These are phyloP conservation scores for Akebia trifoliata DNA, from an alignment of 164 flowering plant genomes.

Conservation along the genomic window DNA sequence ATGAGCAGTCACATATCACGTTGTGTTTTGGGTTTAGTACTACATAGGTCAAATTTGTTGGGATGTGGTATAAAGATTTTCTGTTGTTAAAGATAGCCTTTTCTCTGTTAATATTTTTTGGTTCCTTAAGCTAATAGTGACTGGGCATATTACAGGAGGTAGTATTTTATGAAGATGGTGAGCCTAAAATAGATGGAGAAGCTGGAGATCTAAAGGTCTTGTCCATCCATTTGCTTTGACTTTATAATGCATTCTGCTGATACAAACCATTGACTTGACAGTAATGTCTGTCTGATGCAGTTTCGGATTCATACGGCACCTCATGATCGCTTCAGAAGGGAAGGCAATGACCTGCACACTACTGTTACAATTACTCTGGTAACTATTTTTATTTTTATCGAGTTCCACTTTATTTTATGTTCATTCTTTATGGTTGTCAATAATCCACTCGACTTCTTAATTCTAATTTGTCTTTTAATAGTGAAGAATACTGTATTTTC, in stretches of 20 bases:
- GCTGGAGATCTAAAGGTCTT: conserved; percentile 91
- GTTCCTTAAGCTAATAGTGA: neutral
- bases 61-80: no score
- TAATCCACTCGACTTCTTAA: no score
- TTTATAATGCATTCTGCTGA: no score
- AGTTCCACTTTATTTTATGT: no score
- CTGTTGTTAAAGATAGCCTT: no score
- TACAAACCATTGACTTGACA: neutral
- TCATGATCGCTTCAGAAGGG: conserved; percentile 84
- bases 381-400: conserved; percentile 12
- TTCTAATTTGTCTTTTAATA: no score
- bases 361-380: conserved; percentile 93
- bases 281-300: conserved; percentile 32
- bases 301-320: conserved; percentile 88
- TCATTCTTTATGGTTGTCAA: neutral
- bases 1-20: no score
- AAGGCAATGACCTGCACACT: conserved; percentile 86
- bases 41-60: no score
- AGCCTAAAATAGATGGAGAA: conserved; percentile 94
- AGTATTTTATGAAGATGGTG: conserved; percentile 91
- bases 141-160: conserved; percentile 59
- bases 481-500: no score
- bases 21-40: no score
- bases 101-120: conserved; percentile 1
- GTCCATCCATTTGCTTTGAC: conserved; percentile 9